Evolutionary conservation across 306 rosid species (phyloP).

Genomic region (Urtica urens): DNA sequence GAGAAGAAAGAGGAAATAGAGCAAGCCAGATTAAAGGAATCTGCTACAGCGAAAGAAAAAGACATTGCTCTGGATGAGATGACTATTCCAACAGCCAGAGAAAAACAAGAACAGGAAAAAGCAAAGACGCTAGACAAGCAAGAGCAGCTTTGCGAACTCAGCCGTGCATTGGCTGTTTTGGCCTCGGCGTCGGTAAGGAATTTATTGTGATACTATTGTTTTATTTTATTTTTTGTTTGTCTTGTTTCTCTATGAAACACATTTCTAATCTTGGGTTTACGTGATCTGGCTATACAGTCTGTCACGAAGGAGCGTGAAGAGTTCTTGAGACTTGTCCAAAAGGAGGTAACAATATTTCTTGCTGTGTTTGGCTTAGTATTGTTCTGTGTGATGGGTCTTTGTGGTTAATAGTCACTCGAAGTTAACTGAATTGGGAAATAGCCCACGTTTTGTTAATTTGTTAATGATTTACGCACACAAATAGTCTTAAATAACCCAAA

Average conservation of each 20-base stretch:
- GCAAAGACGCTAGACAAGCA: conserved; percentile 60
- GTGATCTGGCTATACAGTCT: conserved; percentile 44
- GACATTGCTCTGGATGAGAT: conserved; percentile 77
- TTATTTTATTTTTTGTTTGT: not conserved
- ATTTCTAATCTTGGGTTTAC: not conserved
- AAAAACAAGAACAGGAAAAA: conserved; percentile 62
- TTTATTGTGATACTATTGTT: conserved; percentile 9
- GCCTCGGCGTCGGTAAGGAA: conserved; percentile 95
- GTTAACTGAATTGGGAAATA: too few species aligned
- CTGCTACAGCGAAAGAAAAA: conserved; percentile 31
- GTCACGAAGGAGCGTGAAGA: conserved; percentile 93
- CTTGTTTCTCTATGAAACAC: not conserved
- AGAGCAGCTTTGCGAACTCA: conserved; percentile 80
- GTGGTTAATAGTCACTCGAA: too few species aligned
- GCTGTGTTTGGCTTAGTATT: too few species aligned
- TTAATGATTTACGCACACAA: too few species aligned
- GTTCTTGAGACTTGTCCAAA: conserved; percentile 76
- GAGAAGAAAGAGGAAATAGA: conserved; percentile 64
- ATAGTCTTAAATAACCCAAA: too few species aligned
- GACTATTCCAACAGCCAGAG: conserved; percentile 58
- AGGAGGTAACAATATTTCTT: too few species aligned
- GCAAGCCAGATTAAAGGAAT: conserved; percentile 52
- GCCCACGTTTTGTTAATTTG: too few species aligned
- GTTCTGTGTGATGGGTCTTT: too few species aligned
- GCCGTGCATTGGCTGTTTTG: conserved; percentile 95